Conservation (phyloP, 257 asterid genomes). For the Vinca minor region DNA sequence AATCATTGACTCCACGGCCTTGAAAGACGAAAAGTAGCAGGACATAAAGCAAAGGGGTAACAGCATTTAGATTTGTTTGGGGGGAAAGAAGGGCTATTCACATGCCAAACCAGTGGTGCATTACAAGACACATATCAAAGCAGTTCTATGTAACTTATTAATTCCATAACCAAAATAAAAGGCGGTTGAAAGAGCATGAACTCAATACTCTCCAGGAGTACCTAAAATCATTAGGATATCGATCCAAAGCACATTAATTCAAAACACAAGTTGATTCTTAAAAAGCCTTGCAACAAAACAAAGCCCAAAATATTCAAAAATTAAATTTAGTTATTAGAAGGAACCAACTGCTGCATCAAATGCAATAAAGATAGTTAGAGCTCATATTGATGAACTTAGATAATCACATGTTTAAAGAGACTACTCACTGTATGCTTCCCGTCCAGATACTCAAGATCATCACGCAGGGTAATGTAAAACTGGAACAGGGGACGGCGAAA, state of each 20-base stretch:
- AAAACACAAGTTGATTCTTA: neutral
- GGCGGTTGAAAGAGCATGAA: neutral
- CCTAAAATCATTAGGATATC: neutral
- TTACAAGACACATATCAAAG: neutral
- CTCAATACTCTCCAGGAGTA: neutral
- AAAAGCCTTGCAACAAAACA: neutral
- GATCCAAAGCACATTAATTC: neutral
- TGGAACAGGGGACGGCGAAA: slow-evolving; percentile 23
- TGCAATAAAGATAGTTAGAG: neutral
- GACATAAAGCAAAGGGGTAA: neutral
- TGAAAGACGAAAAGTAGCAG: neutral
- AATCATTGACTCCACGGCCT: neutral
- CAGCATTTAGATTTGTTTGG: too few relatives aligned
- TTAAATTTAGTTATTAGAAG: neutral
- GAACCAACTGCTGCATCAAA: neutral
- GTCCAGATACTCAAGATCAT: slow-evolving; percentile 90
- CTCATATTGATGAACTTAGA: too few relatives aligned
- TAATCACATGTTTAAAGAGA: too few relatives aligned
- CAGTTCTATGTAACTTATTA: neutral
- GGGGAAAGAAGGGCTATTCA: neutral
- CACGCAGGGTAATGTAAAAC: slow-evolving; percentile 91
- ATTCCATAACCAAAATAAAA: neutral
- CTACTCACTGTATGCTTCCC: slow-evolving; percentile 86
- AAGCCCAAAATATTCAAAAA: neutral
- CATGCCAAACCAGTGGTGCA: neutral